Base-by-base conservation (phyloP, 2,329 filamentous ascomycete species). In the Fusarium sp. region DNA sequence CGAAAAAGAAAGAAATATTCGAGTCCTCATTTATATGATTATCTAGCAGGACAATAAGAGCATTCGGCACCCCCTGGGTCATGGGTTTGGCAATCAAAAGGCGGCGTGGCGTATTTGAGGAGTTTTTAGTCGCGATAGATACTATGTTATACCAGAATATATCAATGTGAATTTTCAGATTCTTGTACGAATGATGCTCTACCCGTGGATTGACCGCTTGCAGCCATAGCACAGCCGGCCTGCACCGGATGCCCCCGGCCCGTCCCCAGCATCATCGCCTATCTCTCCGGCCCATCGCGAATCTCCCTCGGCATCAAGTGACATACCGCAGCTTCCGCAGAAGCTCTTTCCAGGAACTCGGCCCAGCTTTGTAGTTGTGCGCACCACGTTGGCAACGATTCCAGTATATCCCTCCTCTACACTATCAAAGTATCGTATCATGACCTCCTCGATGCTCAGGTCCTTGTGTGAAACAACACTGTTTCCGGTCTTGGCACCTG, bases 351-450 rank as follows among this genome's bases (percentile, higher is more conserved):
- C 80, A 3, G 83, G 75, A 1, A 84, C 79, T 31, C 89, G 83
- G 49, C 90, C 85, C 44, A 98, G 86, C 82, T 97, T 97, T 57
- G 90, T 91, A n/a, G 93, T 92, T 38, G 95, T 99, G 70, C 94
- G 90, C 10, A 98, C 95, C 15, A 99, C 96, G 79, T 99, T 99
- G 37, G 95, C 92, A 73, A 99, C 95, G 62, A 98, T 94, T 61
- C 93, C 94, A 7, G 95, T 93, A 78, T 97, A 98, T 66, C 92
- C 92, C 73, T 90, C 89, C 79, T 97, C 95, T 21, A 97, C 81
- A 42, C 94, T 44, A 73, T 90, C 89, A 78, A 99, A 97, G 80
- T 98, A 99, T 63, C 94, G 91, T 64, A 87, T 84, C 91, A 98
- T 95, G 60, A 99, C 88, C 74, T 95, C 92, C 78, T 98, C 94